Base-by-base conservation (phyloP, 1,284 basidiomycete species). In the Puccinia hordei region DNA sequence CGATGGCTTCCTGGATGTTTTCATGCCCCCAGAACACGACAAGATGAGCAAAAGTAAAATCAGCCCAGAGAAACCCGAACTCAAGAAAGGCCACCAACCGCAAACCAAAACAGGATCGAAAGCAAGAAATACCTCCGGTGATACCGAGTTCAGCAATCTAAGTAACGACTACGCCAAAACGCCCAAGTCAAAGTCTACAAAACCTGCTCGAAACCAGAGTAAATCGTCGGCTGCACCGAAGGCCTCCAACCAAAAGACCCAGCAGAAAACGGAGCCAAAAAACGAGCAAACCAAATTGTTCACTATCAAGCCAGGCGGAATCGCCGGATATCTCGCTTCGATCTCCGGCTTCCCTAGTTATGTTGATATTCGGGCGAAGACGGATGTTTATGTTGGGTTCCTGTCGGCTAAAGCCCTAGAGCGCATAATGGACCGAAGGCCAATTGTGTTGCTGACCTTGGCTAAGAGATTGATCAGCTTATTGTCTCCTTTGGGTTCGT, bases 291-390 rank as follows among this genome's bases (percentile, higher is more conserved):
- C 82, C 57, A 82, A 82, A 17, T 88, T 99, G 41, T 99, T 96
- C 86, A 96, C 93, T 0, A 93, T 98, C 33, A 97, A 96, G 84
- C 92, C 94, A n/a, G 96, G 96, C 79, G 96, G 97, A 0, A 96
- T 99, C 77, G 96, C 96, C 1, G 97, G 97, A 4, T 99, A 99
- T 86, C 89, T 99, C n/a, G 93, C 95, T 19, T 95, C 95, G 0
- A 88, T 99, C 5, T 93, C 93, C 82, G 92, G 92, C 81, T 93
- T 93, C 51, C 91, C 95, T 22, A 96, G 94, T 8, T 99, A 98
- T 85, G 95, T 98, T 63, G 94, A 96, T 85, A 97, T 99, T 83
- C 91, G 90, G 63, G 95, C 97, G 9, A 98, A 98, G 87, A 98
- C 95, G 0, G 96, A 99, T 85, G 92, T 92, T 13, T 99, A 96